Percentiles rank a stretch among this genome's conserved stretches.
These are phyloP conservation scores for Anthracocystis setariae DNA, from an alignment of 1,284 basidiomycete genomes.

Conservation along the genomic window DNA sequence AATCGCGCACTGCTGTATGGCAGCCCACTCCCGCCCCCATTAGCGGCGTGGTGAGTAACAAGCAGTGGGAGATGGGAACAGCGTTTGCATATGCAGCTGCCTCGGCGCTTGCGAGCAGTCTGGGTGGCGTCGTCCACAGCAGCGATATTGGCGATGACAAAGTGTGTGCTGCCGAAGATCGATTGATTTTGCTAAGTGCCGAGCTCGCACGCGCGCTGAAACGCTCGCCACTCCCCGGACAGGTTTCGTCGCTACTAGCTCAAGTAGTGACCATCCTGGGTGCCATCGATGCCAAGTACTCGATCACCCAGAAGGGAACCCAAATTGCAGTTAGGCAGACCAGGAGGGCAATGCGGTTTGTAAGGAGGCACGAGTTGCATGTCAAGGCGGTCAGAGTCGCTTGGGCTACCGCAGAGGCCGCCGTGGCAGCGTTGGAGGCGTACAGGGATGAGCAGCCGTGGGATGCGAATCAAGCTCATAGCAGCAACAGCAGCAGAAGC, in stretches of 20 bases:
- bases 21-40: too few species aligned
- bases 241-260: slow-evolving; percentile 33
- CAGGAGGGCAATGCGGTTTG: slow-evolving; percentile 40
- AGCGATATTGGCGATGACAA: not conserved
- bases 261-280: slow-evolving; percentile 40
- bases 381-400: slow-evolving; percentile 46
- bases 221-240: slow-evolving; percentile 47
- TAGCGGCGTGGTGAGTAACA: slow-evolving; percentile 39
- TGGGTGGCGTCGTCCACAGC: slow-evolving; percentile 35
- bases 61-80: slow-evolving; percentile 53
- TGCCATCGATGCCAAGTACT: slow-evolving; percentile 31
- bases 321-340: slow-evolving; percentile 48
- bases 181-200: slow-evolving; percentile 44
- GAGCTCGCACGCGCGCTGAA: slow-evolving; percentile 47
- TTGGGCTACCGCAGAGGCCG: slow-evolving; percentile 49
- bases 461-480: slow-evolving; percentile 15
- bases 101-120: slow-evolving; percentile 38
- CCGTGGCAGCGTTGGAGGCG: slow-evolving; percentile 51
- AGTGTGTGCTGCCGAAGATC: slow-evolving; percentile 34
- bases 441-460: slow-evolving; percentile 48
- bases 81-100: slow-evolving; percentile 50
- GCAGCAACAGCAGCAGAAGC: not conserved
- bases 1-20: too few species aligned
- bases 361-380: slow-evolving; percentile 45
- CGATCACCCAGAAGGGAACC: slow-evolving; percentile 34